These are phyloP conservation scores for Escovopsis sp. DNA, from an alignment of 2,329 filamentous ascomycete genomes.

Conservation along the genomic window DNA sequence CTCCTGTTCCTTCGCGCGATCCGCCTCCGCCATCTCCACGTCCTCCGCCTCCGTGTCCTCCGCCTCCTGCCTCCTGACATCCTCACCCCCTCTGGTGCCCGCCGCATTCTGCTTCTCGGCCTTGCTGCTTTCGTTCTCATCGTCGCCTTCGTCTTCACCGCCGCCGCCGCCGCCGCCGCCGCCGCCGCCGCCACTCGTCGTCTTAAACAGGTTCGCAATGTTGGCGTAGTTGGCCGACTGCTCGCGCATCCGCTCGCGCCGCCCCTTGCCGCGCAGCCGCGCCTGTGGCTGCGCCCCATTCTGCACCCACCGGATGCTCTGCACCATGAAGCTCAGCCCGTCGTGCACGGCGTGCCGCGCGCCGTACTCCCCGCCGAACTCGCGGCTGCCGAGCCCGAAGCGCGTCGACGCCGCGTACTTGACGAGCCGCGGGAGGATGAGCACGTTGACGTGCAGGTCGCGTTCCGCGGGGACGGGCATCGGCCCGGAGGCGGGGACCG, in stretches of 20 bases:
- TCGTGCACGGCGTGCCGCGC: conserved; percentile 46
- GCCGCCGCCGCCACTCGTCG: conserved; percentile 11
- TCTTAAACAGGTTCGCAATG: conserved; percentile 13
- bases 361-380: conserved; percentile 46
- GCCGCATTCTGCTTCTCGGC: too few species aligned
- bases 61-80: conserved; percentile 10
- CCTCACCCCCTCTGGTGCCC: too few species aligned
- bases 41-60: conserved; percentile 9
- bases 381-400: conserved; percentile 68
- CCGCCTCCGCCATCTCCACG: too few species aligned
- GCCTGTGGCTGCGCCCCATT: conserved; percentile 49
- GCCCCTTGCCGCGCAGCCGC: conserved; percentile 37
- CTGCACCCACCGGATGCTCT: conserved; percentile 70
- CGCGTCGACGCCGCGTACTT: conserved; percentile 61
- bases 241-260: conserved; percentile 41
- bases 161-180: conserved; percentile 6
- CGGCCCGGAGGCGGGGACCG: conserved; percentile 45
- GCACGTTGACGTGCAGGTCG: conserved; percentile 74
- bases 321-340: conserved; percentile 77
- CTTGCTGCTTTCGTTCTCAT: conserved; percentile 13
- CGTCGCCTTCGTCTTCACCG: conserved; percentile 2
- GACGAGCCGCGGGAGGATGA: conserved; percentile 67
- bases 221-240: conserved; percentile 24
- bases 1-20: too few species aligned
- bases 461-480: conserved; percentile 49